A percentile compares a stretch with the other conserved stretches of the same genome.
These are phyloP conservation scores for Monosporozyma aerobia DNA, from an alignment of 805 yeast genomes.

Conservation along the genomic window DNA sequence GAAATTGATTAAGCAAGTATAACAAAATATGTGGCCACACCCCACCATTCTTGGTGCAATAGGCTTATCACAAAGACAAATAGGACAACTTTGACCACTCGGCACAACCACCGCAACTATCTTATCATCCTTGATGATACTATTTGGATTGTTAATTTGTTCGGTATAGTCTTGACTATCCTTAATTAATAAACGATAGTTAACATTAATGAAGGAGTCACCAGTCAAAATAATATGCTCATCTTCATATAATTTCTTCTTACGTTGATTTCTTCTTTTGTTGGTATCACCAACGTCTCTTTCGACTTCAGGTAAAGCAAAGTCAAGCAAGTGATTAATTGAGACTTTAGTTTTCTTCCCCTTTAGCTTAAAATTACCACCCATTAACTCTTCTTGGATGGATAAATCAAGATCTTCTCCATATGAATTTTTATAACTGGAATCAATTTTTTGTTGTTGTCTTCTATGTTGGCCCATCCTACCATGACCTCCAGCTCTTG, in stretches of 20 bases:
- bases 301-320: slow-evolving; percentile 38
- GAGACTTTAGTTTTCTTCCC: slow-evolving; percentile 39
- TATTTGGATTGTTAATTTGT: slow-evolving; percentile 65
- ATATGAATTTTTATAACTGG: background rate
- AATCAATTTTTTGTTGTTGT: slow-evolving; percentile 2
- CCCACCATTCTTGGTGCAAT: slow-evolving; percentile 90
- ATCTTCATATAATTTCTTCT: slow-evolving; percentile 22
- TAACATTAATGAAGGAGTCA: slow-evolving; percentile 67
- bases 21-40: slow-evolving; percentile 91
- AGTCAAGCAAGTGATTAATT: slow-evolving; percentile 60
- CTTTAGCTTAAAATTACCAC: slow-evolving; percentile 27
- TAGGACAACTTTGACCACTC: slow-evolving; percentile 76
- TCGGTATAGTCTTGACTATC: slow-evolving; percentile 43
- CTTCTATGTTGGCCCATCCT: slow-evolving; percentile 8
- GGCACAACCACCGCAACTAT: slow-evolving; percentile 70
- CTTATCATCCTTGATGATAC: slow-evolving; percentile 51
- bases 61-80: slow-evolving; percentile 75
- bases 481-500: background rate
- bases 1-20: slow-evolving; percentile 68
- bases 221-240: slow-evolving; percentile 47
- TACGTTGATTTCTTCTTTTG: slow-evolving; percentile 13
- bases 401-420: slow-evolving; percentile 16
- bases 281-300: slow-evolving; percentile 8
- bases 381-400: slow-evolving; percentile 29
- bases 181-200: slow-evolving; percentile 77